Evolutionary conservation across 2,329 filamentous ascomycete species (phyloP).

Genomic region (Exophiala spinifera): DNA sequence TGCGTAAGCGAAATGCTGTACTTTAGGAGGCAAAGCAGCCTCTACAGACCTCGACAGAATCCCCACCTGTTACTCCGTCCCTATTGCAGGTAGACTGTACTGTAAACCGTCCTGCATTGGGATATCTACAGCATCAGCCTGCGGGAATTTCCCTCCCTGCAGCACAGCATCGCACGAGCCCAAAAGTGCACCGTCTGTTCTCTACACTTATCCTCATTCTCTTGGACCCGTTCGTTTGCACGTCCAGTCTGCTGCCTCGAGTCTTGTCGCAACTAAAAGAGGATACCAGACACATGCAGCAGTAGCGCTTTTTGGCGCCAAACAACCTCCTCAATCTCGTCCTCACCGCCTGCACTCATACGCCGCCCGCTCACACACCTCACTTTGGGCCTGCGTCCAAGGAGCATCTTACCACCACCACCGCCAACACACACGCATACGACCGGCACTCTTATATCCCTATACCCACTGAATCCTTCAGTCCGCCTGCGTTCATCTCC

Average conservation of each 20-base stretch:
- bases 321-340: background rate
- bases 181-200: background rate
- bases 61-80: too few relatives aligned
- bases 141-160: background rate
- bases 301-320: background rate
- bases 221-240: too few relatives aligned
- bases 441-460: constrained; percentile 7
- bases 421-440: background rate
- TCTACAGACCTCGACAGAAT: too few relatives aligned
- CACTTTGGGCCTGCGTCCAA: background rate
- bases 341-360: background rate
- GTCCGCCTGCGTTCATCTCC: constrained; percentile 1
- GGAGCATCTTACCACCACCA: constrained; percentile 1
- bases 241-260: background rate
- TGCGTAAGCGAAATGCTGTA: too few relatives aligned
- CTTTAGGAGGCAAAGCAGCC: too few relatives aligned
- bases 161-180: background rate
- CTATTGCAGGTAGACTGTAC: too few relatives aligned
- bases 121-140: background rate
- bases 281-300: background rate
- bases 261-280: background rate
- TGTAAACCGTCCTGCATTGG: too few relatives aligned
- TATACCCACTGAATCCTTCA: constrained; percentile 5
- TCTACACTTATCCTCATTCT: background rate
- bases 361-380: background rate